These are phyloP conservation scores for Lipomyces chichibuensis DNA, from an alignment of 805 yeast genomes.

Conservation along the genomic window DNA sequence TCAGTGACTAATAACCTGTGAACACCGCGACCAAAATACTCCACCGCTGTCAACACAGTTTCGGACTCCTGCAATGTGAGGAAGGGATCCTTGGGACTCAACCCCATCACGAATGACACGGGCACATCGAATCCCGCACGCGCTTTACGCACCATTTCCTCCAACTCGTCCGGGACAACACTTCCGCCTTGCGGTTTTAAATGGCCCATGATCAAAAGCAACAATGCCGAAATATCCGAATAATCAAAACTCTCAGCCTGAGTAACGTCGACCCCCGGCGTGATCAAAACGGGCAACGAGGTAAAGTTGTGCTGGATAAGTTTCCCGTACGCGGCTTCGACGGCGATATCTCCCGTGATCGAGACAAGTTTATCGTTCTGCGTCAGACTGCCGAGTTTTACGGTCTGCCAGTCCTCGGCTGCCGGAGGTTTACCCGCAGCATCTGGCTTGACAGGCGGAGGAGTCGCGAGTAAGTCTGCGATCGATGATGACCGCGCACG, in stretches of 20 bases:
- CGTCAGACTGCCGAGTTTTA: slow-evolving; percentile 70
- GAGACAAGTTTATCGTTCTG: slow-evolving; percentile 76
- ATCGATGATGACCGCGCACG: slow-evolving; percentile 38
- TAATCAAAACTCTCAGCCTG: slow-evolving; percentile 88
- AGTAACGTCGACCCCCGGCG: slow-evolving; percentile 52
- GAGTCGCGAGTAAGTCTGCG: slow-evolving; percentile 42
- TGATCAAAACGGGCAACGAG: slow-evolving; percentile 69
- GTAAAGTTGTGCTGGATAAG: slow-evolving; percentile 74
- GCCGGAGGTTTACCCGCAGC: slow-evolving; percentile 9
- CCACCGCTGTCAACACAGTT: slow-evolving; percentile 72
- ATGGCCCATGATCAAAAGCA: slow-evolving; percentile 81
- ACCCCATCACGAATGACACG: slow-evolving; percentile 79
- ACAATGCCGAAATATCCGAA: slow-evolving; percentile 83
- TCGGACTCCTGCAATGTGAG: slow-evolving; percentile 67
- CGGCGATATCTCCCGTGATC: slow-evolving; percentile 67
- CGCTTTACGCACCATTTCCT: slow-evolving; percentile 58
- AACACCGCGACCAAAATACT: slow-evolving; percentile 90
- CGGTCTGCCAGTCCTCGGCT: slow-evolving; percentile 69
- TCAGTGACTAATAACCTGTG: slow-evolving; percentile 84
- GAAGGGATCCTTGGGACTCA: slow-evolving; percentile 88
- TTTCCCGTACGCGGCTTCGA: slow-evolving; percentile 85
- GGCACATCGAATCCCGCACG: slow-evolving; percentile 89
- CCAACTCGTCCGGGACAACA: slow-evolving; percentile 40
- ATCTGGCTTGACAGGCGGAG: slow-evolving; percentile 39
- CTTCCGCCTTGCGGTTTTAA: slow-evolving; percentile 43